Base-by-base conservation (phyloP, 495 filamentous ascomycete species). In the Zalerion maritima region DNA sequence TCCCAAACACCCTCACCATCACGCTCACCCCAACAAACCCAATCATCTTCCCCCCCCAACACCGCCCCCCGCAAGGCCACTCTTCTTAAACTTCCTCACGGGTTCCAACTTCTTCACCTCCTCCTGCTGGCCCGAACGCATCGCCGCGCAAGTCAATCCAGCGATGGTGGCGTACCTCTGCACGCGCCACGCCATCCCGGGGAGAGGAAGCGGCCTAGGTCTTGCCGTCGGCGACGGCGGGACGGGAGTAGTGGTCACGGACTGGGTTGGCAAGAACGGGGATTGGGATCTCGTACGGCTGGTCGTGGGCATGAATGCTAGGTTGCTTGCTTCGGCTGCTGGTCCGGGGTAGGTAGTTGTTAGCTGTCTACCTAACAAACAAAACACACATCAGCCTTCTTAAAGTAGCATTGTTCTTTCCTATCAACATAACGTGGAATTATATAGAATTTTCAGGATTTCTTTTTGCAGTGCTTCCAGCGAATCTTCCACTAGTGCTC, bases 251-350 rank as follows among this genome's bases (percentile, higher is more conserved):
- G 73, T 96, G 15, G 81, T 96, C 17, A 84, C 75, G 26, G 89
- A 97, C 50, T 94, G 79, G 81, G 86, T 94, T 36, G 89, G 89
- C 1, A 54, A 73, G 27, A 63, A 78, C 37, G 89, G 82, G 0
- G 81, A 97, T 55, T 97, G 91, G 91, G 86, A 94, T 54, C 58
- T 96, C 11, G 75, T 91, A 22, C 71, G 80, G 41, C 77, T 80
- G 50, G 75, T 94, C 45, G 78, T 94, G 4, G 85, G 81, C 10
- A 85, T 89, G 81, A 97, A 97, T 48, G 71, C 72, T 12, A 78
- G 66, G 42, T 48, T 91, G 45, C 64, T n/a, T n/a, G n/a, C n/a
- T n/a, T n/a, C n/a, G n/a, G n/a, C n/a, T n/a, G n/a, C n/a, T n/a
- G n/a, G n/a, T n/a, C n/a, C n/a, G n/a, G n/a, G n/a, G n/a, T n/a